Evolutionary conservation across 768 basidiomycete species (phyloP).

Genomic region (Suillus luteus): DNA sequence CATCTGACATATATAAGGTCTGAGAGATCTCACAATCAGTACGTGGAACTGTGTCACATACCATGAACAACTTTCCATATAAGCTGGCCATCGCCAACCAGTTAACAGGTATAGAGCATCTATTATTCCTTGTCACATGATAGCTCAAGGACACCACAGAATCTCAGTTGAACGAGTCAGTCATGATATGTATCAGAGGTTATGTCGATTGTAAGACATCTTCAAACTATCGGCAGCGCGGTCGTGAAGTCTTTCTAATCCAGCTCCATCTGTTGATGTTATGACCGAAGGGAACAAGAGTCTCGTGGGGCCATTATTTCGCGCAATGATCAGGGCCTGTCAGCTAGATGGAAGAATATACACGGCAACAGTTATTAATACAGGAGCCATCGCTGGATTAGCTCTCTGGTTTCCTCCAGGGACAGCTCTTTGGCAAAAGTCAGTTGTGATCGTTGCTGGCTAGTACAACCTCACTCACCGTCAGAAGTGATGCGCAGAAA

Average conservation of each 20-base stretch:
- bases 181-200: not conserved
- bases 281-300: not conserved
- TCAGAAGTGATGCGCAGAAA: not conserved
- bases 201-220: not conserved
- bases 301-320: not conserved
- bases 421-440: not conserved
- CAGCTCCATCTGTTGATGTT: not conserved
- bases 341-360: not conserved
- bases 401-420: conserved; percentile 5
- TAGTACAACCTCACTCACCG: not conserved
- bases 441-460: not conserved
- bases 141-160: not conserved
- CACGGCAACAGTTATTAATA: not conserved
- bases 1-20: too few species aligned
- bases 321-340: conserved; percentile 1
- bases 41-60: not conserved
- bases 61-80: not conserved
- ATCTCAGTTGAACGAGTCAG: conserved; percentile 1
- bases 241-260: not conserved
- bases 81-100: not conserved
- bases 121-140: not conserved
- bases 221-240: not conserved
- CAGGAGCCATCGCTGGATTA: not conserved
- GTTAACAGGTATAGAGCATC: not conserved
- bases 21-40: too few species aligned